Conservation (phyloP, 2,329 filamentous ascomycete genomes). For the Talaromyces sp. region DNA sequence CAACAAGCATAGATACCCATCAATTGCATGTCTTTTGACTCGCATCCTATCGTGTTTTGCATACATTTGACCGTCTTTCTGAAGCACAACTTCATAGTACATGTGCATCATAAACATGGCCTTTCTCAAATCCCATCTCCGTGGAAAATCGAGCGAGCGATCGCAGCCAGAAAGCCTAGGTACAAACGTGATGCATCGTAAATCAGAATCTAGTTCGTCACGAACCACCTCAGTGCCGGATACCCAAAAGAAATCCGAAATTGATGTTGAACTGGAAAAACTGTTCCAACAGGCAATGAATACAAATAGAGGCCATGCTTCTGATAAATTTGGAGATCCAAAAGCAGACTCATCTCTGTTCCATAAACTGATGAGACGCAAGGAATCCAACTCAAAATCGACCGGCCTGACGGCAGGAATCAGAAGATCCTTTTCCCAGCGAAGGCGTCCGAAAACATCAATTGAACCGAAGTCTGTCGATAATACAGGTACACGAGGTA, state of each 20-base stretch:
- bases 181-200: neutral
- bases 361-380: constrained; percentile 9
- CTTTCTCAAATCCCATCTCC: constrained; percentile 13
- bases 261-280: constrained; percentile 2
- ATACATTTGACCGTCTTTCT: constrained; percentile 41
- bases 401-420: neutral
- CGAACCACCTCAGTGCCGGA: neutral
- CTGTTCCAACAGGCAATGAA: constrained; percentile 13
- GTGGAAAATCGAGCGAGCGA: constrained; percentile 8
- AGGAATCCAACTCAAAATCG: neutral
- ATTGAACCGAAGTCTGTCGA: neutral
- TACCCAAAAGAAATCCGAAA: neutral
- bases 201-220: constrained; percentile 4
- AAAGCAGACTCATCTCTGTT: constrained; percentile 5
- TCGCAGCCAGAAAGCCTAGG: neutral
- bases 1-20: constrained; percentile 19
- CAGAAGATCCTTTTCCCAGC: constrained; percentile 8
- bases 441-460: neutral
- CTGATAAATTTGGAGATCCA: neutral
- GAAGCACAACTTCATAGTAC: constrained; percentile 16
- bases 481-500: neutral
- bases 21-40: constrained; percentile 34
- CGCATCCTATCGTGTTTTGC: constrained; percentile 63
- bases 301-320: neutral
- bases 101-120: constrained; percentile 8